phyloP scores from a whole-genome alignment of 306 rosid species.

The Biancaea sappan region DNA sequence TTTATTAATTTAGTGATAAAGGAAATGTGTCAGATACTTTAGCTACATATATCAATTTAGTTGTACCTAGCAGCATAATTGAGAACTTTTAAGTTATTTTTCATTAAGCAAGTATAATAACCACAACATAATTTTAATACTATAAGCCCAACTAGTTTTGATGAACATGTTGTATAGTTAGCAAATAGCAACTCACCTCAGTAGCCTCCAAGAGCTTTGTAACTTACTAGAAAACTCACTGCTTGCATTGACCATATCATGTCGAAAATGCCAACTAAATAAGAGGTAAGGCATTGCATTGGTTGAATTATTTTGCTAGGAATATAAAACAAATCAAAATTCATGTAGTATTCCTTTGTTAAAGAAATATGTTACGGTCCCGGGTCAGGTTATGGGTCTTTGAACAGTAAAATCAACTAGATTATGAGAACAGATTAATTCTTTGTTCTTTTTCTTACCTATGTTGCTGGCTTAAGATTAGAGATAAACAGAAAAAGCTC shows the following conservation, averaged over 20 bases:
- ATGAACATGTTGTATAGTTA: neutral
- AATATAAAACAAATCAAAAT: neutral
- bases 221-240: neutral
- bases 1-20: neutral
- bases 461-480: too few species aligned
- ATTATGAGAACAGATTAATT: too few species aligned
- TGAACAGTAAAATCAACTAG: too few species aligned
- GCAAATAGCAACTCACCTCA: constrained; percentile 13
- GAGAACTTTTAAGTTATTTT: neutral
- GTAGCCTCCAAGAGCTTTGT: constrained; percentile 2
- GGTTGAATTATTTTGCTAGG: neutral
- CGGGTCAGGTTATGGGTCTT: too few species aligned
- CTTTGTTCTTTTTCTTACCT: too few species aligned
- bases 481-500: too few species aligned
- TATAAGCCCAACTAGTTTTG: neutral
- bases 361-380: too few species aligned
- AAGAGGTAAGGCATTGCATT: neutral
- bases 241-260: neutral
- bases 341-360: neutral
- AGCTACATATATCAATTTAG: neutral
- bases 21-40: neutral
- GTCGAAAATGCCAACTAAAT: neutral
- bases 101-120: neutral
- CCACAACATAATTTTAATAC: neutral
- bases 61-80: neutral